phyloP scores from a whole-genome alignment of 352 stramenopile genomes.

The Globisporangium megalacanthum region DNA sequence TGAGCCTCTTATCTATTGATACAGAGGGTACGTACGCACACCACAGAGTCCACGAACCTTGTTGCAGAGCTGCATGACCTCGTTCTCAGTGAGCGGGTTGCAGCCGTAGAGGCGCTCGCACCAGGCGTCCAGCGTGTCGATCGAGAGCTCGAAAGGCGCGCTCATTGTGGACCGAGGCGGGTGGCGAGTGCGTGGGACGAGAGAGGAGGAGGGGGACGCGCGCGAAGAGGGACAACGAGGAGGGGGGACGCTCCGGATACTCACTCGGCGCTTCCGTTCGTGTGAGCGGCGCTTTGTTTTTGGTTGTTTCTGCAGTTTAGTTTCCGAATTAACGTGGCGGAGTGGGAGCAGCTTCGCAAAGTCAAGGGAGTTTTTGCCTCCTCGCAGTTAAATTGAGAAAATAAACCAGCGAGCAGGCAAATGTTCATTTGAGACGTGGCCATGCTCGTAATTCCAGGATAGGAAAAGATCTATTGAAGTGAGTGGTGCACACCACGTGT shows the following conservation, averaged over 20 bases:
- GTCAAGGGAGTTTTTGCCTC: no score
- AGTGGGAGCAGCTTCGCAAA: no score
- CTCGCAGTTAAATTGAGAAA: no score
- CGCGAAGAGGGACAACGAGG: not conserved
- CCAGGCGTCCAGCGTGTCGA: constrained; percentile 92
- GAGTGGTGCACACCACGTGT: no score
- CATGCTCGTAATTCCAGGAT: no score
- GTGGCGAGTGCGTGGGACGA: no score
- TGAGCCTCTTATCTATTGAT: not conserved
- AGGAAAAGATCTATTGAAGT: no score
- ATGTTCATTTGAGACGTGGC: no score
- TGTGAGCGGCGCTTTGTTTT: not conserved
- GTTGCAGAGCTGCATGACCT: constrained; percentile 94
- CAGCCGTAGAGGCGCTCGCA: constrained; percentile 92
- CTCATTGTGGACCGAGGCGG: constrained; percentile 24
- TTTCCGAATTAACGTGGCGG: no score
- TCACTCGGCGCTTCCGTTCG: not conserved
- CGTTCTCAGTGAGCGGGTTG: constrained; percentile 92
- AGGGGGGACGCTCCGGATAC: not conserved
- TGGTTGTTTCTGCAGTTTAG: no score
- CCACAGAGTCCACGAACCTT: constrained; percentile 32
- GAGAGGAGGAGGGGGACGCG: not conserved
- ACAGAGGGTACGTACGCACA: not conserved
- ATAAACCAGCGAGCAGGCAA: no score
- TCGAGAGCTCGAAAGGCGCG: constrained; percentile 67